Percentiles rank a stretch among this genome's conserved stretches.
Conservation (phyloP, 805 yeast species). For the Hanseniaspora lindneri region DNA sequence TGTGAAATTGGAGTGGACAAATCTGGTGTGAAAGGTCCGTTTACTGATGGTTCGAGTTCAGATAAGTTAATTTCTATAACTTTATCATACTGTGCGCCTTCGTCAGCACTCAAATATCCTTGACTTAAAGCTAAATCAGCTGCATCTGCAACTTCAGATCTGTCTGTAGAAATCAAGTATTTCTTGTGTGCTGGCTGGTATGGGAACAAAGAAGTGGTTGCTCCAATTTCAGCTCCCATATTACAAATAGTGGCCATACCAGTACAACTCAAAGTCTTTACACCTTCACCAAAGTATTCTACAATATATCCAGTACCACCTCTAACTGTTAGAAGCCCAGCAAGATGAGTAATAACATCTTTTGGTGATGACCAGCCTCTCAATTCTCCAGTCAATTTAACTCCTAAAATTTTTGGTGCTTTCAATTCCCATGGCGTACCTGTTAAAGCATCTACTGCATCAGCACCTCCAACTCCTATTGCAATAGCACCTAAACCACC, state of each 20-base stretch:
- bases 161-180: constrained; percentile 71
- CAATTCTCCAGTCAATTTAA: constrained; percentile 77
- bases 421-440: constrained; percentile 98
- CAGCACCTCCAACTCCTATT: constrained; percentile 99
- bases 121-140: constrained; percentile 51
- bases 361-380: constrained; percentile 95
- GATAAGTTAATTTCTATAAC: constrained; percentile 80
- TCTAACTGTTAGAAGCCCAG: constrained; percentile 85
- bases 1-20: constrained; percentile 82
- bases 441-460: constrained; percentile 95
- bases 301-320: constrained; percentile 97
- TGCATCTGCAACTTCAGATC: constrained; percentile 70
- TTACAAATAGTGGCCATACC: constrained; percentile 99
- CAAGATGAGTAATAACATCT: constrained; percentile 86
- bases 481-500: constrained; percentile 98
- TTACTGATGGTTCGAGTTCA: constrained; percentile 83
- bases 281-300: constrained; percentile 96
- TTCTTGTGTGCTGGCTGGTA: constrained; percentile 69
- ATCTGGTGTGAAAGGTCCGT: constrained; percentile 98
- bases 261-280: constrained; percentile 75
- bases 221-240: constrained; percentile 99
- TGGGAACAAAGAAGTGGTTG: constrained; percentile 96
- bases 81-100: constrained; percentile 81
- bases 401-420: constrained; percentile 93
- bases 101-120: constrained; percentile 68